Evolutionary conservation across 495 filamentous ascomycete genomes (phyloP).

Genomic region (Podospora pseudoanserina): DNA sequence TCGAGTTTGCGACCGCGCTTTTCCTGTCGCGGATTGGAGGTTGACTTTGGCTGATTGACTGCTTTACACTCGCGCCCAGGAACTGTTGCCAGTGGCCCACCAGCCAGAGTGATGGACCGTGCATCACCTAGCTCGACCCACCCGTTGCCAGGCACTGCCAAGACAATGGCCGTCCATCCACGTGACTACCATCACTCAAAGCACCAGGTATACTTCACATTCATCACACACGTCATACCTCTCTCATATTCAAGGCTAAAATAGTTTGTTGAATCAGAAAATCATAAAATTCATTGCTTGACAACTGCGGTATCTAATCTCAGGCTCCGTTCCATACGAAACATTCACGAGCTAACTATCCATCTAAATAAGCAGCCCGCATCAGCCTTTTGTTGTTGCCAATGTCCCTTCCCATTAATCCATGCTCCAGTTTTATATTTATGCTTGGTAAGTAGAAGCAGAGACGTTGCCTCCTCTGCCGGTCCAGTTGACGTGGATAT

Average conservation of each 20-base stretch:
- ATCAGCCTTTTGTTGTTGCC: conserved; percentile 14
- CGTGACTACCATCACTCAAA: neutral
- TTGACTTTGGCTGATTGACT: neutral
- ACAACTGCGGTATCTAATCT: neutral
- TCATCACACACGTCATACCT: neutral
- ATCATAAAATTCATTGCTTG: conserved; percentile 16
- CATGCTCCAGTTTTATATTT: conserved; percentile 35
- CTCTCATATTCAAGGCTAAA: neutral
- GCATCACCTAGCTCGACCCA: neutral
- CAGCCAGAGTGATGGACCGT: neutral
- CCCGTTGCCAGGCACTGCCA: neutral
- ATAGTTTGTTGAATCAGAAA: neutral
- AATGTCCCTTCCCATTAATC: neutral
- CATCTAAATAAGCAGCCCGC: conserved; percentile 8
- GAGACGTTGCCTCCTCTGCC: conserved; percentile 94
- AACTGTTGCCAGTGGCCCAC: neutral
- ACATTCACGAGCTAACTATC: conserved; percentile 11
- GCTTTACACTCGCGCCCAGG: neutral
- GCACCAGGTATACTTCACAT: neutral
- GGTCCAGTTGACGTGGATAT: conserved; percentile 99
- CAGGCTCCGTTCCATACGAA: conserved; percentile 6
- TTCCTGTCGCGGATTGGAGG: conserved; percentile 24
- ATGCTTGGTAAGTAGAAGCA: conserved; percentile 95
- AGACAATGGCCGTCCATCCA: neutral
- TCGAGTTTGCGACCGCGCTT: conserved; percentile 21